Base-by-base conservation (phyloP, 352 stramenopile genomes). In the Lagenidium sp. region DNA sequence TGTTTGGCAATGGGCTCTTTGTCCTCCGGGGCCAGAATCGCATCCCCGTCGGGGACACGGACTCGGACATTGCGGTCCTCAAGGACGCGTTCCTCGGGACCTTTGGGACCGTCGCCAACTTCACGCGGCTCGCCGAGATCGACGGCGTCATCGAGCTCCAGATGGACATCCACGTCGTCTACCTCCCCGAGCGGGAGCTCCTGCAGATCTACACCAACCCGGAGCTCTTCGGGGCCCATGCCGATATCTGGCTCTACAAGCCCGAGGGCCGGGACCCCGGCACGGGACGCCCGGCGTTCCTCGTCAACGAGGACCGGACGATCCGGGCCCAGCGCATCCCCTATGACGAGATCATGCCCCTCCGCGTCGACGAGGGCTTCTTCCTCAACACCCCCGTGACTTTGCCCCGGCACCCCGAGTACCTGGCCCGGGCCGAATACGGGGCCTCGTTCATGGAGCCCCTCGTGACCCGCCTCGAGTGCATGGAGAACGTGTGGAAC, bases 191-290 rank as follows among this genome's bases (percentile, higher is more conserved):
- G 16, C 66, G 77, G 8, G 72, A 84, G 19, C 47, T 89, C 6
- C 48, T 89, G 30, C 77, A 89, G 53, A 68, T 89, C 26, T 86
- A 69, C 50, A 42, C 79, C 23, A 63, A 74, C 31, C 25, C 53
- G n/a, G 55, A 57, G n/a, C 30, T 72, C 32, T 41, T 49, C 10
- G 74, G 74, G 18, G 71, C 77, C 6, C 77, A 89, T 37, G 74
- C 74, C 4, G 77, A 89, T 44, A 86, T 89, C 36, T 89, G 77
- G 77, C 65, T 89, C 10, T 89, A 85, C 57, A 49, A 43, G 25
- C 52, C 50, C 4, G 68, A 85, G 34, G 68, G 79, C 30, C 28
- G 58, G 12, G 67, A 82, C 34, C 4, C 48, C 2, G 35, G 34
- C 3, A 72, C 59, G 2, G 50, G 49, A 7, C 46, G 21, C 2